Percentiles rank a stretch among this genome's conserved stretches.
phyloP scores from a whole-genome alignment of 495 filamentous ascomycete species.

The Jackrogersella multiformis region DNA sequence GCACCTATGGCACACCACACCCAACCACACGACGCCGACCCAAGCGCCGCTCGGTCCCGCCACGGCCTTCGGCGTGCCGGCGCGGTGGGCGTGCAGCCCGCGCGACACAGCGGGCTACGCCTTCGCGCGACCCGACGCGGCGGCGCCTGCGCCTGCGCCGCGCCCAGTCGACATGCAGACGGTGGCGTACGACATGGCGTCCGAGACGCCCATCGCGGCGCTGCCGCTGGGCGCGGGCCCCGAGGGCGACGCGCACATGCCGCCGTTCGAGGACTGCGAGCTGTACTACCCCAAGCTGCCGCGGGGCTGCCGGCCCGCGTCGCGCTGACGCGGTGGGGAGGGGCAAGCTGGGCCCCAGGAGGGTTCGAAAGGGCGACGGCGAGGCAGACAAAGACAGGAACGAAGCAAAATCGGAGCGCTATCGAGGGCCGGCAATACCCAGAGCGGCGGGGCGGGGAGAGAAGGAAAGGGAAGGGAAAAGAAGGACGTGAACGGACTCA shows the following conservation, averaged over 20 bases:
- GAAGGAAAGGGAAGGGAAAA: too few relatives aligned
- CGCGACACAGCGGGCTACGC: neutral
- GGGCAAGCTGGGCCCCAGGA: neutral
- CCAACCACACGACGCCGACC: too few relatives aligned
- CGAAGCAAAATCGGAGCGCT: too few relatives aligned
- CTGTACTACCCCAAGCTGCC: constrained; percentile 19
- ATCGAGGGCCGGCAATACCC: too few relatives aligned
- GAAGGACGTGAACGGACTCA: too few relatives aligned
- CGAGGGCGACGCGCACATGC: constrained; percentile 45
- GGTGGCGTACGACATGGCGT: constrained; percentile 10
- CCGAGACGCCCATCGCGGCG: constrained; percentile 37
- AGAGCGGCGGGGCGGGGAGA: too few relatives aligned
- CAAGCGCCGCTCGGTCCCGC: neutral
- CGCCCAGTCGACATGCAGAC: constrained; percentile 36
- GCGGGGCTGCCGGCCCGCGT: neutral
- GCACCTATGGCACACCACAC: too few relatives aligned
- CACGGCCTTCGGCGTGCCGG: constrained; percentile 1
- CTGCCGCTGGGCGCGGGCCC: constrained; percentile 56
- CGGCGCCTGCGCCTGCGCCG: neutral
- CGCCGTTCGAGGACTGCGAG: constrained; percentile 38
- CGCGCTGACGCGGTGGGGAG: neutral
- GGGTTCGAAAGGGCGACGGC: too few relatives aligned
- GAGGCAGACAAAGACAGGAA: too few relatives aligned
- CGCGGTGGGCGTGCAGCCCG: constrained; percentile 25
- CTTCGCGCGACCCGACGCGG: neutral